Evolutionary conservation across 495 filamentous ascomycete species (phyloP).

Genomic region (Hyaloscypha bicolor): DNA sequence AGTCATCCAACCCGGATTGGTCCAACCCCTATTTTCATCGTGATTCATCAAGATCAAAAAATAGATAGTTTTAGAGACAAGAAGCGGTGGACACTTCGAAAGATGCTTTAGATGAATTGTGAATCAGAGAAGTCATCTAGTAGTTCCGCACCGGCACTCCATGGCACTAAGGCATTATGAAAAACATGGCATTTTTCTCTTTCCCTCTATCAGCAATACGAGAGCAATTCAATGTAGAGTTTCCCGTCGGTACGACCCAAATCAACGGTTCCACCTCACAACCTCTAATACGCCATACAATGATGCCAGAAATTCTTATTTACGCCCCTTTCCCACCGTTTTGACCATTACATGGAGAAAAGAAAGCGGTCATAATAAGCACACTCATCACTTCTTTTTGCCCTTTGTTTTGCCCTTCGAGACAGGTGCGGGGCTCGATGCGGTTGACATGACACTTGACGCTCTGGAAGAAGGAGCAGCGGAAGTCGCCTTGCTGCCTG

Average conservation of each 20-base stretch:
- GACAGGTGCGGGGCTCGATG: conserved; percentile 49
- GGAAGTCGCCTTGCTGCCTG: conserved; percentile 37
- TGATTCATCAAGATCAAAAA: no score
- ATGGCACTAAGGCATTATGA: neutral
- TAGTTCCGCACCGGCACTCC: neutral
- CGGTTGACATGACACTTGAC: conserved; percentile 57
- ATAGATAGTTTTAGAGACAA: neutral
- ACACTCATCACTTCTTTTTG: conserved; percentile 50
- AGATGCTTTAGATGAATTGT: neutral
- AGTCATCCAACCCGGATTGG: neutral
- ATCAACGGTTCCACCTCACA: conserved; percentile 12
- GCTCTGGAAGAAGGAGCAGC: conserved; percentile 36
- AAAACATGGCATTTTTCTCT: neutral
- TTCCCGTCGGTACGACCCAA: neutral
- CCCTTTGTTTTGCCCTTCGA: conserved; percentile 49
- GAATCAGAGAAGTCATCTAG: neutral
- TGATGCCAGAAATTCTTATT: conserved; percentile 20
- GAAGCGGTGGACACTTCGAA: neutral
- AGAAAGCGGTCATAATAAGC: conserved; percentile 21
- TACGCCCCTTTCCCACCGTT: conserved; percentile 24
- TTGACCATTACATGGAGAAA: conserved; percentile 23
- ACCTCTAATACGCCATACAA: conserved; percentile 31
- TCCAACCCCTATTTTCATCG: no score
- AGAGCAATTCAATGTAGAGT: neutral
- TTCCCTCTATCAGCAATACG: neutral